A percentile compares a stretch with the other conserved stretches of the same genome.
These are phyloP conservation scores for Piloderma croceum DNA, from an alignment of 768 basidiomycete genomes.

Conservation along the genomic window DNA sequence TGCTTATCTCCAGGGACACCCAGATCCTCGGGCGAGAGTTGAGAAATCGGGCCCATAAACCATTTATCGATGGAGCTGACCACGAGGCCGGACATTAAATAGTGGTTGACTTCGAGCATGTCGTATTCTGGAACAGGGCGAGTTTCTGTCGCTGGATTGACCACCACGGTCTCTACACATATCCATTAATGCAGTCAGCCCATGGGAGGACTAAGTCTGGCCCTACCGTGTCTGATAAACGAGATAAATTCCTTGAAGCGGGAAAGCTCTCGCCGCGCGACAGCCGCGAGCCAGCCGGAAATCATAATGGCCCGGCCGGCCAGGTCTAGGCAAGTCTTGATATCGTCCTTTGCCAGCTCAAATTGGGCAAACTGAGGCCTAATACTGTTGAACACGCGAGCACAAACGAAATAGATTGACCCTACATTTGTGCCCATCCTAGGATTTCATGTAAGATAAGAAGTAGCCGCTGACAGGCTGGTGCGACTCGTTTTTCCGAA, in stretches of 20 bases:
- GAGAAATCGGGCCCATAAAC: constrained; percentile 64
- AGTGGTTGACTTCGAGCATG: constrained; percentile 74
- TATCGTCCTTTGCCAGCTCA: constrained; percentile 44
- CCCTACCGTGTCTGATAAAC: constrained; percentile 71
- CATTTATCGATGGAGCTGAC: constrained; percentile 71
- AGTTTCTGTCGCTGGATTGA: constrained; percentile 48
- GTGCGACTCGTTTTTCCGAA: constrained; percentile 62
- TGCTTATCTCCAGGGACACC: constrained; percentile 36
- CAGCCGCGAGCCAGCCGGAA: constrained; percentile 61
- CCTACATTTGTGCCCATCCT: constrained; percentile 73
- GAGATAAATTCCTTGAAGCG: constrained; percentile 75
- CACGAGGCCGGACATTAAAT: constrained; percentile 65
- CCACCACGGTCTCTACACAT: constrained; percentile 41
- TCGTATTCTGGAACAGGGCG: constrained; percentile 54
- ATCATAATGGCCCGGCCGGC: constrained; percentile 55
- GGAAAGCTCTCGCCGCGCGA: constrained; percentile 60
- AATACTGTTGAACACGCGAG: constrained; percentile 10
- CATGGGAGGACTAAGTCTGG: not conserved
- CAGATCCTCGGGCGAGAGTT: constrained; percentile 44
- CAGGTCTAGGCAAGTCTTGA: constrained; percentile 48
- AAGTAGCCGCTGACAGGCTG: constrained; percentile 72
- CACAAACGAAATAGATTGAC: constrained; percentile 6
- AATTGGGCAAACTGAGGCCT: constrained; percentile 58
- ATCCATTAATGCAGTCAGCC: constrained; percentile 12
- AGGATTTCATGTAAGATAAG: constrained; percentile 71